Percentiles rank a stretch among this genome's conserved stretches.
phyloP scores from a whole-genome alignment of 2,329 filamentous ascomycete species.

The Aspergillus hortae region DNA sequence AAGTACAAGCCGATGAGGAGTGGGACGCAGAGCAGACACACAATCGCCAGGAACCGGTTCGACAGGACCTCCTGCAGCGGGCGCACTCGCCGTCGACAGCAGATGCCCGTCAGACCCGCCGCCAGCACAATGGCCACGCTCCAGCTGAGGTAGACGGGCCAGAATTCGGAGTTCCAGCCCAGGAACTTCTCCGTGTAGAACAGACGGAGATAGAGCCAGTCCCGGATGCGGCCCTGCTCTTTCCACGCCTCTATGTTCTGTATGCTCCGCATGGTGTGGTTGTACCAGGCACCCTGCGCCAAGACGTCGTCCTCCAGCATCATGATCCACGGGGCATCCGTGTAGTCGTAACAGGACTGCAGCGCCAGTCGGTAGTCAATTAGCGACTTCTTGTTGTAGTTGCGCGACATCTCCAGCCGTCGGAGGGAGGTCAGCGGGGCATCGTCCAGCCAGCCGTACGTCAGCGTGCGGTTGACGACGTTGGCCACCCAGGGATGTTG shows the following conservation, averaged over 20 bases:
- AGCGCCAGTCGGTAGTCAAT: constrained; percentile 45
- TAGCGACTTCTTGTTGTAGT: constrained; percentile 37
- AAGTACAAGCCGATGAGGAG: constrained; percentile 38
- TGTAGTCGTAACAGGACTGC: constrained; percentile 35
- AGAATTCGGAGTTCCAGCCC: constrained; percentile 45
- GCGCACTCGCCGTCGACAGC: constrained; percentile 11
- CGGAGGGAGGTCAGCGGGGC: constrained; percentile 8
- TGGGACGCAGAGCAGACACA: constrained; percentile 28
- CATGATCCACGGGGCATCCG: constrained; percentile 40
- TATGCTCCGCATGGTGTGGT: constrained; percentile 38
- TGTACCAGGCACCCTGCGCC: constrained; percentile 46
- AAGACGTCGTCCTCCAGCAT: constrained; percentile 49
- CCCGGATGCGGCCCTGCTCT: constrained; percentile 8
- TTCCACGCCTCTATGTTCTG: constrained; percentile 26
- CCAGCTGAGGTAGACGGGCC: constrained; percentile 34
- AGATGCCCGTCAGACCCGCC: constrained; percentile 16
- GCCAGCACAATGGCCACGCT: constrained; percentile 23
- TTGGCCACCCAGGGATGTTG: constrained; percentile 40
- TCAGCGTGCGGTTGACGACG: constrained; percentile 39
- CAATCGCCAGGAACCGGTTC: constrained; percentile 22
- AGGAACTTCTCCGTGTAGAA: constrained; percentile 48
- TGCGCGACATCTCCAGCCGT: constrained; percentile 14
- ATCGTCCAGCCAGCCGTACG: constrained; percentile 33
- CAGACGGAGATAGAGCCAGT: constrained; percentile 43
- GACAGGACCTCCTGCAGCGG: constrained; percentile 16